Percentiles rank a stretch among this genome's conserved stretches.
Conservation (phyloP, 192 early-diverging fungal species). For the Pilaira anomala region DNA sequence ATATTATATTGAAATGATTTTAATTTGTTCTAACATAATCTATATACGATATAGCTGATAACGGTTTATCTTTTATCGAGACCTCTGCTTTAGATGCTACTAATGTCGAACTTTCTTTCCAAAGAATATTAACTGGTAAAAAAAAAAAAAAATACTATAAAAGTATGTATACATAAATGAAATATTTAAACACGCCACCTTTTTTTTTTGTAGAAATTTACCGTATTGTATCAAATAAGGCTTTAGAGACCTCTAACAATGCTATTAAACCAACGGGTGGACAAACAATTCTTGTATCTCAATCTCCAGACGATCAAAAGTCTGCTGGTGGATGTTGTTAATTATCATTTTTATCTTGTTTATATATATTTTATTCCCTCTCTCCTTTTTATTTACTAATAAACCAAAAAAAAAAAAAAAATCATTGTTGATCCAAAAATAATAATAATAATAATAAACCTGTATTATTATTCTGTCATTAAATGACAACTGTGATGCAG, state of each 20-base stretch:
- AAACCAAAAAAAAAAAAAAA: no score
- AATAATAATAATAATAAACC: no score
- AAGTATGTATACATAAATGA: not conserved
- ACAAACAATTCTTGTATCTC: constrained; percentile 66
- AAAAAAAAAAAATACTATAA: not conserved
- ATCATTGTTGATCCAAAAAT: no score
- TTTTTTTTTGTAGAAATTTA: constrained; percentile 73
- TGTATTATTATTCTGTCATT: no score
- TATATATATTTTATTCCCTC: not conserved
- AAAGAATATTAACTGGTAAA: constrained; percentile 90
- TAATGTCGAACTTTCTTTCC: constrained; percentile 97
- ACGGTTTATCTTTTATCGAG: constrained; percentile 95
- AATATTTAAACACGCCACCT: not conserved
- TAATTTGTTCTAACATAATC: constrained; percentile 3
- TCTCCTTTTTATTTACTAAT: not conserved
- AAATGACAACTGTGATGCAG: no score
- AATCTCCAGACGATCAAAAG: constrained; percentile 60
- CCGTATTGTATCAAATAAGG: constrained; percentile 96
- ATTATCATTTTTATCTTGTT: constrained; percentile 17
- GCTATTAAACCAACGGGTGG: constrained; percentile 67
- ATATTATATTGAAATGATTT: not conserved
- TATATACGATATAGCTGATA: constrained; percentile 60
- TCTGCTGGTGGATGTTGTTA: constrained; percentile 71
- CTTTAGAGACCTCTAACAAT: constrained; percentile 78
- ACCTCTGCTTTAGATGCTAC: constrained; percentile 96